Evolutionary conservation across 441 rosid species (phyloP).

Genomic region (Dalechampia spathulata): DNA sequence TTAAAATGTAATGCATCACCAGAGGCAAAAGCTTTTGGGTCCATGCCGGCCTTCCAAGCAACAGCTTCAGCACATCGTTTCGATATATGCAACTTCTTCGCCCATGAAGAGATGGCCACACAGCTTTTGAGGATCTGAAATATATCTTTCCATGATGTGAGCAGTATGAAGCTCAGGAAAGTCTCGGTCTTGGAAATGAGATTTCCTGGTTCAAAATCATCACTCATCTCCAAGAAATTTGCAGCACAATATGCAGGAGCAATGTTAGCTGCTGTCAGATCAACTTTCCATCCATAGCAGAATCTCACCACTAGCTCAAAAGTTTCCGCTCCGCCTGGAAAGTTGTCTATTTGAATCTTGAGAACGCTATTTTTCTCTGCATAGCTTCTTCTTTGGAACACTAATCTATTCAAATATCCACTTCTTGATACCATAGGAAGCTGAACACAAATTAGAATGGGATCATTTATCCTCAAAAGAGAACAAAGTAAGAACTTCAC

Average conservation of each 20-base stretch:
- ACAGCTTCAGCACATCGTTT: slow-evolving; percentile 46
- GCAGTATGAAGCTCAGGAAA: slow-evolving; percentile 28
- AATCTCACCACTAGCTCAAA: slow-evolving; percentile 39
- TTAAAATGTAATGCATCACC: slow-evolving; percentile 5
- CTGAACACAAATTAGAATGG: slow-evolving; percentile 23
- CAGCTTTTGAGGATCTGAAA: slow-evolving; percentile 42
- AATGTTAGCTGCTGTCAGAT: slow-evolving; percentile 36
- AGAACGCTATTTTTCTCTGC: slow-evolving; percentile 8
- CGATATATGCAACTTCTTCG: slow-evolving; percentile 32
- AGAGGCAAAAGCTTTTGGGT: slow-evolving; percentile 17
- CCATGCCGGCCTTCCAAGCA: slow-evolving; percentile 42
- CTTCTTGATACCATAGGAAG: slow-evolving; percentile 51
- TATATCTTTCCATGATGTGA: slow-evolving; percentile 45
- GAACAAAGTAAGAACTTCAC: background rate
- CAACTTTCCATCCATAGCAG: slow-evolving; percentile 51
- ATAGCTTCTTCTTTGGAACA: slow-evolving; percentile 22
- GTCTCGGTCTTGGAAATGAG: slow-evolving; percentile 39
- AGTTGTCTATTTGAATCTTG: slow-evolving; percentile 23
- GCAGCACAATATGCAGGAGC: slow-evolving; percentile 43
- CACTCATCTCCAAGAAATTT: slow-evolving; percentile 50
- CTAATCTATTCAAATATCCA: slow-evolving; percentile 42
- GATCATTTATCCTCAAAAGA: background rate
- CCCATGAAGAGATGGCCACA: slow-evolving; percentile 34
- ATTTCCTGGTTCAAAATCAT: slow-evolving; percentile 37
- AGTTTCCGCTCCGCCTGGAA: slow-evolving; percentile 44